Evolutionary conservation across 2,329 filamentous ascomycete genomes (phyloP), one percentile per base, ranked within the genome.

Genomic region (Sclerotinia nivalis): DNA sequence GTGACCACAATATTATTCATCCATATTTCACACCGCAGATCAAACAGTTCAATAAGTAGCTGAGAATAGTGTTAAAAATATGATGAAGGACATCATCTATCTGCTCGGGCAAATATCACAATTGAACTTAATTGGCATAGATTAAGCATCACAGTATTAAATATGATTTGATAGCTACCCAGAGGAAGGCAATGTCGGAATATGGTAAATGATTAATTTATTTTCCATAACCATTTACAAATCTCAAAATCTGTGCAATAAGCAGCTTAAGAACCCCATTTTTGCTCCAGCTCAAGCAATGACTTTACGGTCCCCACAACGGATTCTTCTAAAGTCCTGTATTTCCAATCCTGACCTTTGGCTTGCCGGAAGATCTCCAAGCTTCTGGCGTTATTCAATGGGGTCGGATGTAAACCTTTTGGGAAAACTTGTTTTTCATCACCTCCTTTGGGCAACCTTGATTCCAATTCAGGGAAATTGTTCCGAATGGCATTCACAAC

Each of bases 401-500:
- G 71, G 8, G 76, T 74, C 4, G 74, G 73, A 20, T 74, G 56
- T 5, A 78, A 65, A 9, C 73, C 74, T 12, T 69, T 34, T 15
- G 76, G 75, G 22, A 76, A 69, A 8, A 72, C 70, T 64, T 74
- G 67, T 1, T 60, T 70, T 18, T 75, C 76, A 28, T 83, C 82
- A 2, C 82, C 80, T 1, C 77, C 75, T 34, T 84, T 84, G 4
- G 67, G 67, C 71, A 88, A 74, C 66, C 80, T 75, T 10, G 79
- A 81, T 71, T 82, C 81, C 72, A 86, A 81, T 72, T 87, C 78
- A 0, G 85, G 86, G 71, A 86, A 86, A 68, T 83, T 77, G 71
- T 84, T 83, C 68, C 81, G 80, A 59, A 90, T 83, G 55, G 86
- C 80, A 65, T 87, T 82, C 0, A 83, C 83, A 49, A 89, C 84